A percentile compares a stretch with the other conserved stretches of the same genome.
These are phyloP conservation scores for Chloropicon primus DNA, from an alignment of 139 green algal species.

Conservation along the genomic window DNA sequence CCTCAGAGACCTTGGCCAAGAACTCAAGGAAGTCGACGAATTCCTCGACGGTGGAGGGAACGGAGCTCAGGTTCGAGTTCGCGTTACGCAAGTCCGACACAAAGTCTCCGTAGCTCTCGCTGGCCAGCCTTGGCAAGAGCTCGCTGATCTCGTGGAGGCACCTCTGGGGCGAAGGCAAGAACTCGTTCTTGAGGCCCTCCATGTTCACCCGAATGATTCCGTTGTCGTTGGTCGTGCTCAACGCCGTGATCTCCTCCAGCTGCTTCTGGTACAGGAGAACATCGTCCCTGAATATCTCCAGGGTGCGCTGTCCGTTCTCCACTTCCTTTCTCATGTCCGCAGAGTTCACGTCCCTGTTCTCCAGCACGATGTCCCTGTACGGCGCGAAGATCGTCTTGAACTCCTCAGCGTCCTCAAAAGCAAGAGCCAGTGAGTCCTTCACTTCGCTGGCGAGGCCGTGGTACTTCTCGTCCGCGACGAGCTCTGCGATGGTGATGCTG, in stretches of 20 bases:
- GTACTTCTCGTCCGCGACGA: slow-evolving; percentile 39
- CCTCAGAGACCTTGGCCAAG: slow-evolving; percentile 13
- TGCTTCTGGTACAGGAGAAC: slow-evolving; percentile 40
- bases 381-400: slow-evolving; percentile 37
- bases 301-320: slow-evolving; percentile 15
- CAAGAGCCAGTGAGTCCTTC: slow-evolving; percentile 31
- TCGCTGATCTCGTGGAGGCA: slow-evolving; percentile 38
- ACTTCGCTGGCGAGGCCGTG: slow-evolving; percentile 38
- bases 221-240: slow-evolving; percentile 19
- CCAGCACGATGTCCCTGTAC: slow-evolving; percentile 15
- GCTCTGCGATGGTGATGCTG: slow-evolving; percentile 38
- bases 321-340: slow-evolving; percentile 25
- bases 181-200: slow-evolving; percentile 31
- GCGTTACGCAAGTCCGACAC: slow-evolving; percentile 42
- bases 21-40: slow-evolving; percentile 58
- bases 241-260: slow-evolving; percentile 22
- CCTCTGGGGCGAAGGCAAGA: slow-evolving; percentile 43
- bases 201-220: slow-evolving; percentile 30
- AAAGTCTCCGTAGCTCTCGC: slow-evolving; percentile 43
- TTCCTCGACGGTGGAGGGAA: slow-evolving; percentile 42
- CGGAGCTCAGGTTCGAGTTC: slow-evolving; percentile 27
- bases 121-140: slow-evolving; percentile 39
- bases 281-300: slow-evolving; percentile 37
- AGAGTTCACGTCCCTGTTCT: slow-evolving; percentile 11
- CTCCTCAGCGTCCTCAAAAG: slow-evolving; percentile 33